phyloP scores from a whole-genome alignment of 139 green algal species.

The Coelastrella sp. region DNA sequence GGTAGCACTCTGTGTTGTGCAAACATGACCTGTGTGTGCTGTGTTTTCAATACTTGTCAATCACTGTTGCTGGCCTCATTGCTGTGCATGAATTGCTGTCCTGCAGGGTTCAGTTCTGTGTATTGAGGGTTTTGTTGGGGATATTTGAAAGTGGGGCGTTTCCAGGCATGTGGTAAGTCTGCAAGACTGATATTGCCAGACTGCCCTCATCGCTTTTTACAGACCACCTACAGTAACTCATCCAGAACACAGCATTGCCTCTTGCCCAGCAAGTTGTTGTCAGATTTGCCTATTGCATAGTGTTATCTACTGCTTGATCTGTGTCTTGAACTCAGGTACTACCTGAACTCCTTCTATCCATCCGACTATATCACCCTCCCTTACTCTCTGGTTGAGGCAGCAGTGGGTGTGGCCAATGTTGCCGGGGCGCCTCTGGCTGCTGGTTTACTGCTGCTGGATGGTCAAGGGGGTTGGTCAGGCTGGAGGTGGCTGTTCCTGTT shows the following conservation, averaged over 20 bases:
- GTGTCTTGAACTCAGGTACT: constrained; percentile 34
- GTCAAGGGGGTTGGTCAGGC: constrained; percentile 26
- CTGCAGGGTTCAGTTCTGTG: constrained; percentile 65
- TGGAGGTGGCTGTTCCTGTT: constrained; percentile 79
- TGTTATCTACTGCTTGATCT: background rate
- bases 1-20: no score
- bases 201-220: no score
- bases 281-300: no score
- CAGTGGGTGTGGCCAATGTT: constrained; percentile 62
- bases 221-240: no score
- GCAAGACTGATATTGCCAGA: no score
- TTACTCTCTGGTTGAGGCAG: constrained; percentile 56
- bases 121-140: constrained; percentile 79
- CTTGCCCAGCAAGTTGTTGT: no score
- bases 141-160: constrained; percentile 80
- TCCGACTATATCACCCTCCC: constrained; percentile 58
- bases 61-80: background rate
- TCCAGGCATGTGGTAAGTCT: constrained; percentile 56
- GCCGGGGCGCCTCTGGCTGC: constrained; percentile 74
- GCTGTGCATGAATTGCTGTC: no score
- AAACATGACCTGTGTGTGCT: background rate
- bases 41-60: no score
- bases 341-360: constrained; percentile 63
- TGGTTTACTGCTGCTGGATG: constrained; percentile 60
- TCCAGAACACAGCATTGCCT: no score